Conservation (phyloP, 345 rosid species). For the Clarkia xantiana region DNA sequence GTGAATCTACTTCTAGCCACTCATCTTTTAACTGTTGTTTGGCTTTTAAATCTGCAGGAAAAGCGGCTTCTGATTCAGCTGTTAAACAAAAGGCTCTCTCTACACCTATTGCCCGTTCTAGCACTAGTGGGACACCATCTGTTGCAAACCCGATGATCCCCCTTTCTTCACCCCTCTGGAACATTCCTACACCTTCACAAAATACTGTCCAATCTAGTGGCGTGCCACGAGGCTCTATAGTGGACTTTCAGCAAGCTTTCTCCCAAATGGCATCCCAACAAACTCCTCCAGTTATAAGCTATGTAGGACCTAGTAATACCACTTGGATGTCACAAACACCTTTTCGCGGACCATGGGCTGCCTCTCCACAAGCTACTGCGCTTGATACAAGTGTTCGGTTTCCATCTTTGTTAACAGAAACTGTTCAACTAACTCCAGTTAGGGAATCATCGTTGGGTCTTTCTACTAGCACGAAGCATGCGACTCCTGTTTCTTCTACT, state of each 20-base stretch:
- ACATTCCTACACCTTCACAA: constrained; percentile 37
- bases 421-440: constrained; percentile 43
- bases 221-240: constrained; percentile 42
- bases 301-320: constrained; percentile 37
- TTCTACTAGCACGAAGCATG: constrained; percentile 34
- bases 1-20: constrained; percentile 1
- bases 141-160: constrained; percentile 41
- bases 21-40: constrained; percentile 3
- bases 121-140: constrained; percentile 43
- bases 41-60: constrained; percentile 17
- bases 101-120: constrained; percentile 35
- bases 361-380: constrained; percentile 51
- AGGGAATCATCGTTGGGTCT: constrained; percentile 41
- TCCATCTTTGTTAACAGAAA: constrained; percentile 43
- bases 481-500: constrained; percentile 18
- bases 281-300: constrained; percentile 39
- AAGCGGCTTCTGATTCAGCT: constrained; percentile 34
- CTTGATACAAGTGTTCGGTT: constrained; percentile 45
- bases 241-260: constrained; percentile 45
- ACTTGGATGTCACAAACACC: constrained; percentile 73
- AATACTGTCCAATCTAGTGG: constrained; percentile 44
- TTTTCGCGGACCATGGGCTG: constrained; percentile 51
- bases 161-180: constrained; percentile 82
- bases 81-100: constrained; percentile 33
- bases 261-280: constrained; percentile 65